Evolutionary conservation across 176 grass and related monocot species (phyloP), one percentile per base, ranked within the genome.

Genomic region (Eragrostis nindensis): DNA sequence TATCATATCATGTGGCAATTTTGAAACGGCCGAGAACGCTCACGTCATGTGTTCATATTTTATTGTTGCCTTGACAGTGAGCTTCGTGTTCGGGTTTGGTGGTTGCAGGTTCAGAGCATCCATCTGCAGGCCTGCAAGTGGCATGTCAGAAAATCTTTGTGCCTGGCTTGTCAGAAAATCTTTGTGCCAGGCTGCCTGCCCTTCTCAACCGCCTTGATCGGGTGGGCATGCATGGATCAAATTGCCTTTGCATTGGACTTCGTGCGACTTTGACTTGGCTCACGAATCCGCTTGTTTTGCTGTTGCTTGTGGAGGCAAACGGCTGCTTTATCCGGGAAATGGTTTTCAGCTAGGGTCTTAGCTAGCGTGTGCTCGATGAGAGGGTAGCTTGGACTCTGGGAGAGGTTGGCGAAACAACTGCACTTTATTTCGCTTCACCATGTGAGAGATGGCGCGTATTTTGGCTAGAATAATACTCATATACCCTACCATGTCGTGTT

Each of bases 91-190:
- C 19, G n/a, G 17, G 17, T 18, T 18, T 52, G 61, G 59, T 50
- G 30, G 26, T 73, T 39, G 36, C 55, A 73, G 45, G 3, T 41
- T 39, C 66, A 70, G 82, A 62, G 59, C 56, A 79, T 84, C 63
- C 56, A 79, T 84, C 63, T 69, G 24, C 12, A 36, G 27, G 38
- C 24, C 22, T 47, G 84, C 48, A 86, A 80, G 69, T 80, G 67
- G 55, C 60, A 16, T 70, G 60, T 48, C 40, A n/a, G 61, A 80
- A 74, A 74, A 29, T 39, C 8, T 18, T 6, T 15, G 38, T 9
- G 25, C 60, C n/a, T n/a, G n/a, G n/a, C n/a, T n/a, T 70, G 60
- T 48, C 40, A n/a, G 61, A 80, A 74, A 74, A 29, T 39, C 8
- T 18, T 6, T 15, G 38, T 9, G 25, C 60, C n/a, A n/a, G n/a